These are phyloP conservation scores for Colletotrichum endophyticum DNA, from an alignment of 2,329 filamentous ascomycete species.

Conservation along the genomic window DNA sequence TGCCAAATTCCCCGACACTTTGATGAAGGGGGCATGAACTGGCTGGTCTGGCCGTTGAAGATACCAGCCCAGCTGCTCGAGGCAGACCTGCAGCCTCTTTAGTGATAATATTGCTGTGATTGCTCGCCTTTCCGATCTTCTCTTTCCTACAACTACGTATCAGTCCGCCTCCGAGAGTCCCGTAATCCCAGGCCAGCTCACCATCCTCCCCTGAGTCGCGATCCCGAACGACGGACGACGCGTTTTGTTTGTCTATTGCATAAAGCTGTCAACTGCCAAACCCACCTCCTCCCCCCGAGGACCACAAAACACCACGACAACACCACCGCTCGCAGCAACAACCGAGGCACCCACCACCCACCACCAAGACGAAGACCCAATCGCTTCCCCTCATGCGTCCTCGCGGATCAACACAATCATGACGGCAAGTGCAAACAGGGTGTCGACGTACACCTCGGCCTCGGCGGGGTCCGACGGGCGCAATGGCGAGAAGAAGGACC, in stretches of 20 bases:
- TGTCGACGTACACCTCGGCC: conserved; percentile 63
- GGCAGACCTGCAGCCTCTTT: background rate
- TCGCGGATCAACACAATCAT: conserved; percentile 35
- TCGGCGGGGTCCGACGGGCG: conserved; percentile 59
- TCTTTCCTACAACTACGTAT: background rate
- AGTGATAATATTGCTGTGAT: background rate
- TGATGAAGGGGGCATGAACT: conserved; percentile 9
- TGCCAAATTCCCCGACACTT: conserved; percentile 8
- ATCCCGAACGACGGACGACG: background rate
- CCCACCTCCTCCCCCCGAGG: background rate
- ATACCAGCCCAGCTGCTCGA: background rate
- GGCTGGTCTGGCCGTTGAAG: background rate
- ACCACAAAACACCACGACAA: conserved; percentile 2
- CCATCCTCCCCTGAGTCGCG: conserved; percentile 5
- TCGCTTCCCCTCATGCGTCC: conserved; percentile 6
- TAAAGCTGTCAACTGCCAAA: conserved; percentile 13
- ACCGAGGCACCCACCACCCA: background rate
- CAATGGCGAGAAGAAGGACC: conserved; percentile 79
- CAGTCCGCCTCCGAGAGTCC: background rate
- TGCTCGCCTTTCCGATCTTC: accelerated
- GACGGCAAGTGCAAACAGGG: conserved; percentile 58
- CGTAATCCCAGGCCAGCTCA: background rate
- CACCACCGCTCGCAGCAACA: background rate
- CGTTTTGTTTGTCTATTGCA: conserved; percentile 8
- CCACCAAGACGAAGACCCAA: background rate